Conservation (phyloP, 768 basidiomycete genomes). For the Amanita molliuscula region DNA sequence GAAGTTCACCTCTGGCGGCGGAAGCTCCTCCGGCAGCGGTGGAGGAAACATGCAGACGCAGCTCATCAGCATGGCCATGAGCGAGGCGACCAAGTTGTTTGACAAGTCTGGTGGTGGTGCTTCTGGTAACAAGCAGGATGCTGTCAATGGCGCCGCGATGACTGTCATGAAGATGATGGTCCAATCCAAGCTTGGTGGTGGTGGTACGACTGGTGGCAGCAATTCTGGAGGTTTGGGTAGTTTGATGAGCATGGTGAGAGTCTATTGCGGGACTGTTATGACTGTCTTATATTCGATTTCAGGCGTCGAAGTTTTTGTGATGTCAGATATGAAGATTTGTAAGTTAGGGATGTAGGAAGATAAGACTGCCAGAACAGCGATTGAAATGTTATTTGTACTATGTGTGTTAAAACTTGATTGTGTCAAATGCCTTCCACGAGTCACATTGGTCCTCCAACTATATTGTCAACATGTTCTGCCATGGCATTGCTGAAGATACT, state of each 20-base stretch:
- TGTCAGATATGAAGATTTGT: not conserved
- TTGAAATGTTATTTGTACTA: too few relatives aligned
- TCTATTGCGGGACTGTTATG: not conserved
- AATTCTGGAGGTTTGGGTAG: constrained; percentile 61
- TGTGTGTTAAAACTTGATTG: too few relatives aligned
- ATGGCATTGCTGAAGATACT: too few relatives aligned
- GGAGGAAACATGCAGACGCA: constrained; percentile 44
- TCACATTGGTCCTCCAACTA: too few relatives aligned
- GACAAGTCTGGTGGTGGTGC: constrained; percentile 56
- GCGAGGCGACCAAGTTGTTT: constrained; percentile 67
- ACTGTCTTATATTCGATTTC: not conserved
- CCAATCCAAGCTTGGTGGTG: constrained; percentile 48
- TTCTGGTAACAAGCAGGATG: constrained; percentile 70
- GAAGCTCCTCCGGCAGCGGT: constrained; percentile 19
- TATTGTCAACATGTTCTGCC: too few relatives aligned
- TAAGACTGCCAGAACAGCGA: too few relatives aligned
- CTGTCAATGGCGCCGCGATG: constrained; percentile 76
- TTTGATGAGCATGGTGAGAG: constrained; percentile 52
- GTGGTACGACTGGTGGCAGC: constrained; percentile 40
- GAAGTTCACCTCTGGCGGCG: constrained; percentile 48
- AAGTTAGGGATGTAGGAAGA: too few relatives aligned
- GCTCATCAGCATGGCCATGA: constrained; percentile 82
- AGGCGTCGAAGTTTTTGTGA: constrained; percentile 20
- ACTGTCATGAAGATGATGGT: constrained; percentile 79
- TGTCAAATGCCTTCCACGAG: too few relatives aligned